Evolutionary conservation across 176 grass and related monocot genomes (phyloP).

Genomic region (Puya raimondii): DNA sequence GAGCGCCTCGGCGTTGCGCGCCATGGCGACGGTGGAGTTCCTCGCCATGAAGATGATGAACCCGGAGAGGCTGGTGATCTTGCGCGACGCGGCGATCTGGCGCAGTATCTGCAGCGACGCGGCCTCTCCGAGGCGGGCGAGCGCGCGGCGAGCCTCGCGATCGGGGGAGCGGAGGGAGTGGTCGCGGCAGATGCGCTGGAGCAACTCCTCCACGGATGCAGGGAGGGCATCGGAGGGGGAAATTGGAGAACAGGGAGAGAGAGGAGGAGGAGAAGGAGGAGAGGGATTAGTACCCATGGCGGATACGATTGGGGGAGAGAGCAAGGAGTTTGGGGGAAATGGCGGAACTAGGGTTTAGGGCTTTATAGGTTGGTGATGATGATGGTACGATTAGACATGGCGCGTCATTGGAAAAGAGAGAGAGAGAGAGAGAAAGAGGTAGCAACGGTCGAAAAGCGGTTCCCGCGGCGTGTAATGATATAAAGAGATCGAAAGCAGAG

Average conservation of each 20-base stretch:
- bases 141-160: neutral
- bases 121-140: constrained; percentile 7
- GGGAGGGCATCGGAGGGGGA: neutral
- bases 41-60: constrained; percentile 10
- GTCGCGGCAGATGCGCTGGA: constrained; percentile 4
- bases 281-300: neutral
- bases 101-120: neutral
- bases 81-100: neutral
- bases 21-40: neutral
- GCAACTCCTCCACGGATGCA: neutral
- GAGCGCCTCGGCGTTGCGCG: neutral
- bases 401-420: no score
- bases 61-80: neutral
- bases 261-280: no score
- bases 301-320: neutral
- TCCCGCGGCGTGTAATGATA: no score
- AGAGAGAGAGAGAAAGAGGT: no score
- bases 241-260: neutral
- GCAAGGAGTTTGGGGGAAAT: neutral
- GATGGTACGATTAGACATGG: no score
- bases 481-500: no score
- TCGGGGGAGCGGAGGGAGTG: constrained; percentile 1
- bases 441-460: no score
- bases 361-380: no score
- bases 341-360: no score